Percentiles rank a stretch among this genome's conserved stretches.
These are phyloP conservation scores for Jamesozyma lodderae DNA, from an alignment of 805 yeast species.

Conservation along the genomic window DNA sequence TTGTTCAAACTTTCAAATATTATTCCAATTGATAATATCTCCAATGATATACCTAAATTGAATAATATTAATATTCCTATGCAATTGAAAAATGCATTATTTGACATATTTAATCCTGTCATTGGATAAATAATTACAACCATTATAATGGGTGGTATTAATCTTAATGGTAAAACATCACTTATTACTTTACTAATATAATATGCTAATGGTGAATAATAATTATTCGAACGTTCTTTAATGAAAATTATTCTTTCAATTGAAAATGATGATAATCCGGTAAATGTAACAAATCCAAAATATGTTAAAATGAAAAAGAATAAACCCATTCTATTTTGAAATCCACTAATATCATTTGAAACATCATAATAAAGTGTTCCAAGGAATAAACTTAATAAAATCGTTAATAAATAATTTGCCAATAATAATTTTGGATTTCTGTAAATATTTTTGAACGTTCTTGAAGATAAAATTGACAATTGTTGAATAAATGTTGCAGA, in stretches of 20 bases:
- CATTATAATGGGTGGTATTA: constrained; percentile 83
- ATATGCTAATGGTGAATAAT: constrained; percentile 81
- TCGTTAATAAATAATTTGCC: constrained; percentile 73
- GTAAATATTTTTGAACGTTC: constrained; percentile 88
- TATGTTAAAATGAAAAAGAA: constrained; percentile 85
- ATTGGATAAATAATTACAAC: constrained; percentile 79
- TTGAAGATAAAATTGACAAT: constrained; percentile 61
- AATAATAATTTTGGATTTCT: constrained; percentile 84
- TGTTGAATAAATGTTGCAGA: constrained; percentile 57
- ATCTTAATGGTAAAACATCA: constrained; percentile 85
- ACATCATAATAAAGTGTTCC: constrained; percentile 80
- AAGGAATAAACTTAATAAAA: constrained; percentile 71
- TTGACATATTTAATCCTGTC: constrained; percentile 76
- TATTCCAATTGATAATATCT: constrained; percentile 81
- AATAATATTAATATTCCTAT: constrained; percentile 65
- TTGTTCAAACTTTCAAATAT: constrained; percentile 83
- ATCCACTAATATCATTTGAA: constrained; percentile 85
- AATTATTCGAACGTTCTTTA: constrained; percentile 90
- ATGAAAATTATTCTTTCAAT: constrained; percentile 82
- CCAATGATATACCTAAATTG: constrained; percentile 78
- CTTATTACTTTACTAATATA: constrained; percentile 78
- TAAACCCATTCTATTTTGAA: constrained; percentile 89
- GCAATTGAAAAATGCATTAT: constrained; percentile 63
- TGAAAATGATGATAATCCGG: constrained; percentile 84
- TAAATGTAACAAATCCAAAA: constrained; percentile 89